Evolutionary conservation across 495 filamentous ascomycete genomes (phyloP).

Genomic region (Penicillium herquei): DNA sequence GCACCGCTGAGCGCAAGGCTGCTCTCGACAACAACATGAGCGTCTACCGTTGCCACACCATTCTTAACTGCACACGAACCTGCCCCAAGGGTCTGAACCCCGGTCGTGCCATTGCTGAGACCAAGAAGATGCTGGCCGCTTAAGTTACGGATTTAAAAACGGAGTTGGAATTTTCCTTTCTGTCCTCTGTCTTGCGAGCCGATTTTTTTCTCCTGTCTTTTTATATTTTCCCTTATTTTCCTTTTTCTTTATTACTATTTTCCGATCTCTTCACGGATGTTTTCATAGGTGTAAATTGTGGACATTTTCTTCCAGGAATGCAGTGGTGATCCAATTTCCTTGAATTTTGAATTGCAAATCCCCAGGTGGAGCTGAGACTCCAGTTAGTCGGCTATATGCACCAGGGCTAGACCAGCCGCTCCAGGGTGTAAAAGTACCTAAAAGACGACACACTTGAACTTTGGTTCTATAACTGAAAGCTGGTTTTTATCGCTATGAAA

Average conservation of each 20-base stretch:
- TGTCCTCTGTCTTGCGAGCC: slow-evolving; percentile 30
- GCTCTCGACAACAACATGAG: slow-evolving; percentile 97
- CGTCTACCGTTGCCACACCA: slow-evolving; percentile 97
- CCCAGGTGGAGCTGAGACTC: neutral
- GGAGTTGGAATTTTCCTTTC: slow-evolving; percentile 35
- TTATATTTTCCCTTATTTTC: slow-evolving; percentile 17
- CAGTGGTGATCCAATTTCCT: slow-evolving; percentile 24
- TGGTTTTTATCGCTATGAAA: neutral
- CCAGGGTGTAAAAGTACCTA: neutral
- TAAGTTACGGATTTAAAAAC: slow-evolving; percentile 35
- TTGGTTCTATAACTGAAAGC: neutral
- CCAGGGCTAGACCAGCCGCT: neutral
- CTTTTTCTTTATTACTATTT: slow-evolving; percentile 24
- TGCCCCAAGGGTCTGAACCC: slow-evolving; percentile 99
- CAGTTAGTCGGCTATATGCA: slow-evolving; percentile 2
- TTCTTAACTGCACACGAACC: slow-evolving; percentile 94
- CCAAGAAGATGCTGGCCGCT: slow-evolving; percentile 91
- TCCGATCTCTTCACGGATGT: slow-evolving; percentile 39
- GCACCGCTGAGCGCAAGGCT: slow-evolving; percentile 78
- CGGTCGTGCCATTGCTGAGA: slow-evolving; percentile 88
- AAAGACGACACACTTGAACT: neutral
- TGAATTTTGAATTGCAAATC: neutral
- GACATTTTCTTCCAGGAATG: slow-evolving; percentile 34
- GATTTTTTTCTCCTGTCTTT: slow-evolving; percentile 19
- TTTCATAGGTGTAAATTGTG: slow-evolving; percentile 51